phyloP scores from a whole-genome alignment of 495 filamentous ascomycete species.

The Apodospora peruviana region DNA sequence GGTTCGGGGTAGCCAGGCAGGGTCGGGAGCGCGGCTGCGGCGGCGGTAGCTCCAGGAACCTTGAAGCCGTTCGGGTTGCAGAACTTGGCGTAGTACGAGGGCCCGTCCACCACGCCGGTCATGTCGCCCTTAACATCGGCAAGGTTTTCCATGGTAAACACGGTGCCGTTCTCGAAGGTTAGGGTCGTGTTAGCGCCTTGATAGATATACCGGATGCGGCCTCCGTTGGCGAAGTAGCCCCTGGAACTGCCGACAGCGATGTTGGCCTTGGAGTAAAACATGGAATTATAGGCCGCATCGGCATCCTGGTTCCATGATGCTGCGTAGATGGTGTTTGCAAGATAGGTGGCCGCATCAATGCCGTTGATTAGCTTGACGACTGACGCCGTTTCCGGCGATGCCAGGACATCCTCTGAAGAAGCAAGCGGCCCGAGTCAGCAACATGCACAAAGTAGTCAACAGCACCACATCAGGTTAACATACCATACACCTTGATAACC shows the following conservation, averaged over 20 bases:
- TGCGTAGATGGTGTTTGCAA: constrained; percentile 13
- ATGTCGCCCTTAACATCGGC: constrained; percentile 13
- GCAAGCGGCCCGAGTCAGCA: constrained; percentile 1
- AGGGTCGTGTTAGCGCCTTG: constrained; percentile 19
- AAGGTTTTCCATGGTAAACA: constrained; percentile 9
- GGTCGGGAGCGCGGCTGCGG: constrained; percentile 7
- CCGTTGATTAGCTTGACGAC: constrained; percentile 26
- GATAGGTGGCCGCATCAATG: constrained; percentile 19
- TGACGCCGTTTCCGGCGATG: constrained; percentile 8
- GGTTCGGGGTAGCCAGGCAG: constrained; percentile 44
- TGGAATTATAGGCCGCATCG: constrained; percentile 28
- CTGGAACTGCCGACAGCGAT: neutral
- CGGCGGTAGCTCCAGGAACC: neutral
- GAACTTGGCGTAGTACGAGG: constrained; percentile 13
- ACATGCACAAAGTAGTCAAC: too few relatives aligned
- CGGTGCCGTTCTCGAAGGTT: constrained; percentile 18
- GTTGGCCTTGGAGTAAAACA: constrained; percentile 13
- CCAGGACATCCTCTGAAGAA: constrained; percentile 3
- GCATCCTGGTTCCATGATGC: constrained; percentile 20
- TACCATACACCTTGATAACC: constrained; percentile 18
- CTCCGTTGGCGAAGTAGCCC: constrained; percentile 11
- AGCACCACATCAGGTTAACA: neutral
- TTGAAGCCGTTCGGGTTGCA: constrained; percentile 12
- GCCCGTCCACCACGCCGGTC: constrained; percentile 6
- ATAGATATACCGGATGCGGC: constrained; percentile 10